These are phyloP conservation scores for Hibiscus tridactylites DNA, from an alignment of 345 rosid genomes.

Conservation along the genomic window DNA sequence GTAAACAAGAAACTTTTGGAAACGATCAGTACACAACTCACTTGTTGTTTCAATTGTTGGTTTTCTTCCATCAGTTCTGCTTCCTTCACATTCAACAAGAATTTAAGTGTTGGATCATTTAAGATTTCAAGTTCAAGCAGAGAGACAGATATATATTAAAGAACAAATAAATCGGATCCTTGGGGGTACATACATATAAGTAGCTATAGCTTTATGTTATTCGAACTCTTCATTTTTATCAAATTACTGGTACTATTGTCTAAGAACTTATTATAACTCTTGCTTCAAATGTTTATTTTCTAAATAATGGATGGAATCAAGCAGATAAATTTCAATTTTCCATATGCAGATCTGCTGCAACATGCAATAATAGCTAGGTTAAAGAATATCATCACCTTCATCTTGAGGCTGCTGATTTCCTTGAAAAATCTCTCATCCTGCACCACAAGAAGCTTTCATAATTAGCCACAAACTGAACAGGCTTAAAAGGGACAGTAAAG, in stretches of 20 bases:
- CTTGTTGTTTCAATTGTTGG: slow-evolving; percentile 20
- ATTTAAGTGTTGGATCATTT: neutral
- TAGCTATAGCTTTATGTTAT: neutral
- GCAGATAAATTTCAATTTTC: neutral
- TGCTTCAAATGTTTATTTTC: no score
- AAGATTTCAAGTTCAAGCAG: neutral
- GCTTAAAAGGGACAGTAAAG: neutral
- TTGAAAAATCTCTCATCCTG: slow-evolving; percentile 17
- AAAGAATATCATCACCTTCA: slow-evolving; percentile 18
- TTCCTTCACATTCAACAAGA: slow-evolving; percentile 19
- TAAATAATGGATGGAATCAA: neutral
- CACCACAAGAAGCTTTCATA: slow-evolving; percentile 5
- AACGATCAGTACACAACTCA: neutral
- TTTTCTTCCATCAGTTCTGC: slow-evolving; percentile 21
- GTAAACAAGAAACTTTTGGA: neutral
- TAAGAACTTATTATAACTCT: no score
- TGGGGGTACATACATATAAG: neutral
- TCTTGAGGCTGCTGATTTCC: slow-evolving; percentile 20
- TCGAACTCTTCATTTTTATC: neutral
- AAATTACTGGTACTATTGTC: neutral
- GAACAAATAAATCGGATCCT: neutral
- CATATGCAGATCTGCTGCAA: no score
- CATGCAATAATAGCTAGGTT: neutral
- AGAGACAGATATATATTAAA: no score
- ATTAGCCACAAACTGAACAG: neutral